phyloP scores from a whole-genome alignment of 148 eudicot species.

The Diospyros kaki region DNA sequence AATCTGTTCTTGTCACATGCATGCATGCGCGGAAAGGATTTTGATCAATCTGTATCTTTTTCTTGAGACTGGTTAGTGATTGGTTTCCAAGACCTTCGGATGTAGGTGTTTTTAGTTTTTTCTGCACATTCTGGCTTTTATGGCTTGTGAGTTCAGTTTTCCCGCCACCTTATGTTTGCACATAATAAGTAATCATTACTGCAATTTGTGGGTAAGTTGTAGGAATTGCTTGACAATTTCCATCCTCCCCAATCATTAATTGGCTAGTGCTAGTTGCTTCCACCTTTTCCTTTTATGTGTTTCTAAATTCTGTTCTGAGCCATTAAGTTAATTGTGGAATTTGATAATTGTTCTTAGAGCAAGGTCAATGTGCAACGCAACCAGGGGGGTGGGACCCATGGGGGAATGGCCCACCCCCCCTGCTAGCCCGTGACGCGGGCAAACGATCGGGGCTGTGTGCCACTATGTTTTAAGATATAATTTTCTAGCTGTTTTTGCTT shows the following conservation, averaged over 20 bases:
- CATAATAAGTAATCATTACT: background rate
- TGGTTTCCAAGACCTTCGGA: background rate
- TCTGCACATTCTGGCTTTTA: background rate
- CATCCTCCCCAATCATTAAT: conserved; percentile 1
- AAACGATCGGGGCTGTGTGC: too few relatives aligned
- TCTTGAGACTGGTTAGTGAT: background rate
- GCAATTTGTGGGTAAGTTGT: background rate
- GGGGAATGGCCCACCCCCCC: too few relatives aligned
- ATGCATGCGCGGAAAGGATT: background rate
- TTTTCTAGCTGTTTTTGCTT: background rate
- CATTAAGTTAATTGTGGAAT: conserved; percentile 3
- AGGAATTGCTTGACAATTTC: background rate
- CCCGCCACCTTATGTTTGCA: background rate
- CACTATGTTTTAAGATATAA: background rate
- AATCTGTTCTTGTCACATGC: too few relatives aligned
- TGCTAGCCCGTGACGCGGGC: too few relatives aligned
- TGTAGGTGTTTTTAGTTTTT: background rate
- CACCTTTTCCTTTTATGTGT: background rate
- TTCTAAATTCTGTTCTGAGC: background rate
- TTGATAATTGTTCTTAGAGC: background rate
- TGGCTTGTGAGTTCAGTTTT: background rate
- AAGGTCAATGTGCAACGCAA: too few relatives aligned
- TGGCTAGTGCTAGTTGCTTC: background rate
- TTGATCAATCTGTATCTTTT: background rate
- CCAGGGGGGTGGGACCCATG: too few relatives aligned